Conservation (phyloP, 1,139 yeast genomes). For the Geotrichum klebahnii region DNA sequence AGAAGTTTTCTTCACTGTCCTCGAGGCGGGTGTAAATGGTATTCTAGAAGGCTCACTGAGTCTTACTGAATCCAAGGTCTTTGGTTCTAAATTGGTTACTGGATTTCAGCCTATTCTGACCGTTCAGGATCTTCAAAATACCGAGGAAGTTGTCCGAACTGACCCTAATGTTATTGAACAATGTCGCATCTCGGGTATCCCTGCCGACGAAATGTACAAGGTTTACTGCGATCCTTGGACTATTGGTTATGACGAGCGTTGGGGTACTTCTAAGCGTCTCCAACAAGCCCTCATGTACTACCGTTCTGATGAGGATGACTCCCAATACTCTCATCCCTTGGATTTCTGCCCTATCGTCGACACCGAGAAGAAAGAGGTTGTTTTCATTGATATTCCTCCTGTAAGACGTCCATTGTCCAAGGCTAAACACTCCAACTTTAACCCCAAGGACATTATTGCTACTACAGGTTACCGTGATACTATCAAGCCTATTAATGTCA, state of each 20-base stretch:
- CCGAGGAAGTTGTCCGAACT: slow-evolving; percentile 61
- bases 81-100: slow-evolving; percentile 48
- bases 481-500: slow-evolving; percentile 58
- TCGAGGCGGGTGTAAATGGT: slow-evolving; percentile 56
- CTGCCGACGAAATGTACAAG: slow-evolving; percentile 61
- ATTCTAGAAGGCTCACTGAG: slow-evolving; percentile 68
- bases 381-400: slow-evolving; percentile 69
- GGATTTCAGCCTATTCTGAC: slow-evolving; percentile 74
- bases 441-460: slow-evolving; percentile 58
- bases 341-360: slow-evolving; percentile 82
- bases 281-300: slow-evolving; percentile 80
- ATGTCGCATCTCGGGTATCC: slow-evolving; percentile 65
- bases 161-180: slow-evolving; percentile 71
- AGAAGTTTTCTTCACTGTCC: slow-evolving; percentile 60
- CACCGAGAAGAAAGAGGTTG: slow-evolving; percentile 62
- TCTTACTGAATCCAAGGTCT: slow-evolving; percentile 47
- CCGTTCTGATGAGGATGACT: slow-evolving; percentile 72
- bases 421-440: slow-evolving; percentile 64
- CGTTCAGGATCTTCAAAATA: slow-evolving; percentile 58
- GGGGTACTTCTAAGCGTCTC: slow-evolving; percentile 70
- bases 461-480: slow-evolving; percentile 59
- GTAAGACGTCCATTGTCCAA: slow-evolving; percentile 69
- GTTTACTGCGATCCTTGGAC: slow-evolving; percentile 87
- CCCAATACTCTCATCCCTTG: slow-evolving; percentile 78
- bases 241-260: slow-evolving; percentile 78